Evolutionary conservation across 306 rosid species (phyloP).

Genomic region (Bauhinia variegata): DNA sequence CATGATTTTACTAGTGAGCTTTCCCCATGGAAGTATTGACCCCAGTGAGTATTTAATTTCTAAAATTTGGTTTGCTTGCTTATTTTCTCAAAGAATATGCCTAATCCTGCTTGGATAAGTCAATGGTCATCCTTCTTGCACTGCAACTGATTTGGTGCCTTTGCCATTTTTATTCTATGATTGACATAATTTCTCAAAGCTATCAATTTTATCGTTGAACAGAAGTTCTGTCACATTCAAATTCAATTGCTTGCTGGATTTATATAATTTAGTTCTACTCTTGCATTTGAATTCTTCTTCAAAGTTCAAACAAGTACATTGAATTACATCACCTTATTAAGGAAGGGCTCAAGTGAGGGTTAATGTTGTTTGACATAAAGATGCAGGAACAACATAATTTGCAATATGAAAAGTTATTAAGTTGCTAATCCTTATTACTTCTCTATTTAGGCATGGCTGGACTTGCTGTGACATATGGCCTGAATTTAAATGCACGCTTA

Average conservation of each 20-base stretch:
- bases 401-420: not conserved
- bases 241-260: not conserved
- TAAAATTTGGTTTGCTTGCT: slow-evolving; percentile 5
- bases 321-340: slow-evolving; percentile 23
- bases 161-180: slow-evolving; percentile 10
- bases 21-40: slow-evolving; percentile 82
- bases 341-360: slow-evolving; percentile 17
- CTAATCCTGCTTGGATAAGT: slow-evolving; percentile 4
- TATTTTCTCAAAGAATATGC: slow-evolving; percentile 23
- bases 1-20: slow-evolving; percentile 84
- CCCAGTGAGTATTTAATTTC: slow-evolving; percentile 67
- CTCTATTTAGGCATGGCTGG: slow-evolving; percentile 88
- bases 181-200: slow-evolving; percentile 5
- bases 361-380: slow-evolving; percentile 2
- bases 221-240: slow-evolving; percentile 5
- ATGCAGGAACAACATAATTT: not conserved
- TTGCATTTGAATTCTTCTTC: slow-evolving; percentile 28
- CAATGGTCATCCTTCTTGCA: slow-evolving; percentile 6
- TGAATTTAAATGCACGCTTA: slow-evolving; percentile 80
- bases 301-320: slow-evolving; percentile 8
- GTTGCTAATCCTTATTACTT: slow-evolving; percentile 35
- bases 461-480: slow-evolving; percentile 90
- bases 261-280: not conserved
- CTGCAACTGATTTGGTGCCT: slow-evolving; percentile 3
- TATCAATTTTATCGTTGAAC: not conserved